Percentiles rank a stretch among this genome's conserved stretches.
Evolutionary conservation across 1,284 basidiomycete genomes (phyloP).

Genomic region (Pisolithus thermaeus): DNA sequence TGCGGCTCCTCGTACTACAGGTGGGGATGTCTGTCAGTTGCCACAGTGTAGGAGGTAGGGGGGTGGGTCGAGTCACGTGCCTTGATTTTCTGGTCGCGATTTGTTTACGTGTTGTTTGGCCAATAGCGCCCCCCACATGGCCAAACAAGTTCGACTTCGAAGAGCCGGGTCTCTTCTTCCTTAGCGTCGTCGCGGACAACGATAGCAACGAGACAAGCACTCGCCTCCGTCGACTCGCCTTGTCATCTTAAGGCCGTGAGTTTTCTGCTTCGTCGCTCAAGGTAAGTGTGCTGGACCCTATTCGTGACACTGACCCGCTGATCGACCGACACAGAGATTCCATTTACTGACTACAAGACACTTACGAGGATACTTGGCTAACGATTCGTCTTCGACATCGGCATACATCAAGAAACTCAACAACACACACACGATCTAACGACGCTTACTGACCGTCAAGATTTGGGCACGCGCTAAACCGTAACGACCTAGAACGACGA

Average conservation of each 20-base stretch:
- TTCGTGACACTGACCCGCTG: not conserved
- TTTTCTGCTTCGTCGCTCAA: conserved; percentile 15
- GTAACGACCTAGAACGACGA: conserved; percentile 15
- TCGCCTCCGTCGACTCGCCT: conserved; percentile 18
- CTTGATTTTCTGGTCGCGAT: conserved; percentile 12
- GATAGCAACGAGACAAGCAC: conserved; percentile 14
- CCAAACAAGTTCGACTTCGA: conserved; percentile 31
- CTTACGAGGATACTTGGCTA: conserved; percentile 20
- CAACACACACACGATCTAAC: conserved; percentile 11
- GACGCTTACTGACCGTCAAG: conserved; percentile 12
- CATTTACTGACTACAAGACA: conserved; percentile 16
- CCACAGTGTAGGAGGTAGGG: no score
- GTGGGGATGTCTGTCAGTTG: no score
- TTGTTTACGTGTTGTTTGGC: conserved; percentile 30
- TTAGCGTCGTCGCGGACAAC: conserved; percentile 15
- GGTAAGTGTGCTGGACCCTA: conserved; percentile 14
- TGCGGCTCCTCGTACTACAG: no score
- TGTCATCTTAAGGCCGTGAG: conserved; percentile 21
- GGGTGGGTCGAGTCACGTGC: conserved; percentile 13
- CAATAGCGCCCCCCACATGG: conserved; percentile 16
- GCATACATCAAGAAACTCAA: conserved; percentile 8
- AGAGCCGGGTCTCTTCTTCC: conserved; percentile 10
- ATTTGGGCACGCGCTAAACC: conserved; percentile 11
- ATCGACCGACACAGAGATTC: conserved; percentile 7
- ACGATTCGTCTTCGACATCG: conserved; percentile 16